A percentile compares a stretch with the other conserved stretches of the same genome.
phyloP scores from a whole-genome alignment of 2,329 filamentous ascomycete species.

The Aurifilum marmelostoma region DNA sequence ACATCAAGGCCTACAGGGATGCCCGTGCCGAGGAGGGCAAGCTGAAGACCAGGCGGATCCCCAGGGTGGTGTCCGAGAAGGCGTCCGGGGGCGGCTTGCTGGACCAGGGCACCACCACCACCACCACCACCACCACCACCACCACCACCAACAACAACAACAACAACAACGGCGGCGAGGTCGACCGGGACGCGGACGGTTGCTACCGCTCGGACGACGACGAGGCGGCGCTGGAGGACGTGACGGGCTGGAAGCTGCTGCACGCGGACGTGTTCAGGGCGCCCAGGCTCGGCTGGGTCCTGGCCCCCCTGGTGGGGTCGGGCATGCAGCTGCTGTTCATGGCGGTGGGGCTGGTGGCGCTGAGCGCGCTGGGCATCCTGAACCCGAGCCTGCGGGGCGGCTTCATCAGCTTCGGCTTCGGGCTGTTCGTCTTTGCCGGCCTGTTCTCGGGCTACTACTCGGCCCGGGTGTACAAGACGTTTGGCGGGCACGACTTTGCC shows the following conservation, averaged over 20 bases:
- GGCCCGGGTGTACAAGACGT: constrained; percentile 79
- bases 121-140: too few relatives aligned
- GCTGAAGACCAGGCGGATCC: constrained; percentile 51
- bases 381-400: constrained; percentile 91
- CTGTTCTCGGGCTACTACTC: constrained; percentile 88
- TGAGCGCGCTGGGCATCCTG: constrained; percentile 76
- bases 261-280: constrained; percentile 87
- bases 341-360: constrained; percentile 69
- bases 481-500: constrained; percentile 73
- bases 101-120: constrained; percentile 53
- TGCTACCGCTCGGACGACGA: constrained; percentile 67
- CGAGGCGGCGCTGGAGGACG: constrained; percentile 73
- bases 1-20: constrained; percentile 76
- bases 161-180: constrained; percentile 44
- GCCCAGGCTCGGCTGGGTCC: constrained; percentile 69
- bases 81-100: constrained; percentile 54
- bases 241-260: constrained; percentile 85
- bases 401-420: constrained; percentile 82
- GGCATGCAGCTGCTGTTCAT: constrained; percentile 88
- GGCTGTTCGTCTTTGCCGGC: constrained; percentile 82
- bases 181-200: constrained; percentile 56
- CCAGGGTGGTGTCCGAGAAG: constrained; percentile 53
- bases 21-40: constrained; percentile 69
- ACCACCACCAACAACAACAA: too few relatives aligned
- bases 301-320: constrained; percentile 81